Evolutionary conservation across 176 grass and related monocot genomes (phyloP), one percentile per base, ranked within the genome.

Genomic region (Phoenix roebelenii): DNA sequence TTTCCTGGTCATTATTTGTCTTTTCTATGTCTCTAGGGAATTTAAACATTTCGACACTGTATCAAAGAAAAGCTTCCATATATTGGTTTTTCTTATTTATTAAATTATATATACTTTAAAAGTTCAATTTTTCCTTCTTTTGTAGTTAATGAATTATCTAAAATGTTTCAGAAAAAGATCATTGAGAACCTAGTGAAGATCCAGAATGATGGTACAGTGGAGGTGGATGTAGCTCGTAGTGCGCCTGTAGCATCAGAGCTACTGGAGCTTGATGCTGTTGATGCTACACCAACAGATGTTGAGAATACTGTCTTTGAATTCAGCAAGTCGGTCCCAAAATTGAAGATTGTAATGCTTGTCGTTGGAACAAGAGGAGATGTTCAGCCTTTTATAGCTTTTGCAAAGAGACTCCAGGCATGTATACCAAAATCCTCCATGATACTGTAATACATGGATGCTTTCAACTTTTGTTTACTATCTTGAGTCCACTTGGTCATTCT

Each of bases 341-440:
- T 97, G 78, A 97, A 85, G 79, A 87, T 97, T 69, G 92, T 76
- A 58, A 97, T 97, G 75, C 83, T 97, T 72, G 87, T 97, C 59
- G 84, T 97, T 78, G 92, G 92, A 74, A 97, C 92, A 63, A 79
- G 87, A 80, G 92, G 92, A 61, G 92, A 97, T 77, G 87, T 97
- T 64, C 87, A 97, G 51, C 92, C 92, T 82, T 97, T 97, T 75
- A 91, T 97, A 82, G 92, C 92, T 79, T 80, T 97, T 79, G 84
- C 87, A 50, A 97, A 88, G 78, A 75, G 81, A 65, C 87, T 97
- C 63, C 92, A 88, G 83, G 92, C 78, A 85, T 70, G 63, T 85
- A 71, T 74, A 75, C 69, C 53, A 54, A 39, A 44, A 44, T 44
- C 35, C 35, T 44, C 35, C 10, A 10, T 3, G 2, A 44, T 44